Evolutionary conservation across 148 eudicot genomes (phyloP), one percentile per base, ranked within the genome.

Genomic region (Chenopodium berlandieri): DNA sequence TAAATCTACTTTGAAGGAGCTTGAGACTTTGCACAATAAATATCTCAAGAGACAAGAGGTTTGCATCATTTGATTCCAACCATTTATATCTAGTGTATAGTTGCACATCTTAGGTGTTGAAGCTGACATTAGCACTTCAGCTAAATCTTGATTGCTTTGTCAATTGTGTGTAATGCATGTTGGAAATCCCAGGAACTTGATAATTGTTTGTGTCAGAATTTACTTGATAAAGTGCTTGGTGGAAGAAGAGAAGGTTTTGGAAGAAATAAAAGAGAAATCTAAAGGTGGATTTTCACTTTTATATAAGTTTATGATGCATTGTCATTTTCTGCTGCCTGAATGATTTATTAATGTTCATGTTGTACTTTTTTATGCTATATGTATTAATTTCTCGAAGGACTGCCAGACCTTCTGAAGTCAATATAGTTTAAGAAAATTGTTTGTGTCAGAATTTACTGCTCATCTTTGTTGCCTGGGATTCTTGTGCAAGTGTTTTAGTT

Each of bases 41-140:
- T 89, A 91, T 79, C 88, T 89, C 80, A 91, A 89, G 71, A 88
- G 76, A 82, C 97, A 95, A 78, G 98, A 95, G 97, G 98, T 95
- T 52, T 84, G 84, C 52, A 9, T 63, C 32, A 47, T 65, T n/a
- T 50, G 34, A 58, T 60, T 64, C 25, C 40, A 27, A 64, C n/a
- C 47, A 44, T 75, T 80, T 30, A 10, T 22, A 20, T 80, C 16
- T 56, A 19, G 17, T 44, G 37, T 34, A 48, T 37, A 20, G 19
- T 23, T 23, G 25, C 37, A 22, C 32, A 75, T 52, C 20, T 34
- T 20, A 68, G 54, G 14, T 75, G 75, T 68, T 19, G 23, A 30
- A 27, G 34, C 4, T 64, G 30, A 23, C 58, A 14, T 48, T 23
- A 50, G 30, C 72, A 25, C 17, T 9, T 73, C 62, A 12, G 37